These are phyloP conservation scores for Coemansia umbellata DNA, from an alignment of 192 early-diverging fungal species.

Conservation along the genomic window DNA sequence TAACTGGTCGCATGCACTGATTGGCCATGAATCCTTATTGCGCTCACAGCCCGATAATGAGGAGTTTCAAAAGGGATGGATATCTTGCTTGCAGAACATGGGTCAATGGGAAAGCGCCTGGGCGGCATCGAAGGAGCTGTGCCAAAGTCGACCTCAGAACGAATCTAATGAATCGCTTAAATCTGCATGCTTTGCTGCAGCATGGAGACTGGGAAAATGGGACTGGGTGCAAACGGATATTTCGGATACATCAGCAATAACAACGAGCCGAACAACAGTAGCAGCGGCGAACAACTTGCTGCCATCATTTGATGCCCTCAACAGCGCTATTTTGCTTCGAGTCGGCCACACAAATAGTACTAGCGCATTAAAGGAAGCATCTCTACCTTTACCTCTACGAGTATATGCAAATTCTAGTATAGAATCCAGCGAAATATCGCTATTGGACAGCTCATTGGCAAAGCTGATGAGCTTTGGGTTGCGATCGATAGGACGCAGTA, in stretches of 20 bases:
- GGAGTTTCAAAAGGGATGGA: conserved; percentile 37
- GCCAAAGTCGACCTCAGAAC: neutral
- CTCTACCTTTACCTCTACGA: neutral
- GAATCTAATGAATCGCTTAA: conserved; percentile 17
- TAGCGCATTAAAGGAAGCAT: neutral
- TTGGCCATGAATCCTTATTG: conserved; percentile 49
- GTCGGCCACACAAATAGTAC: conserved; percentile 1
- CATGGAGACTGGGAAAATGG: conserved; percentile 49
- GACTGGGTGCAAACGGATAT: conserved; percentile 26
- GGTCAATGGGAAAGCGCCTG: conserved; percentile 51
- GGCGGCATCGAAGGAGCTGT: conserved; percentile 39
- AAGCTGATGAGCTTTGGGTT: conserved; percentile 14
- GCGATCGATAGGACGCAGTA: conserved; percentile 16
- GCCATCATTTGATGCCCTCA: conserved; percentile 28
- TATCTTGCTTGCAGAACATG: conserved; percentile 47
- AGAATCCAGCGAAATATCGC: neutral
- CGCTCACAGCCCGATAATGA: conserved; percentile 26
- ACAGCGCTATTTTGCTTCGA: conserved; percentile 24
- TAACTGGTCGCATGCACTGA: conserved; percentile 48
- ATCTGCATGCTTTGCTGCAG: conserved; percentile 41
- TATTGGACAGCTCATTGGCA: neutral
- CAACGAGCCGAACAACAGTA: too few species aligned
- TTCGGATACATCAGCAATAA: neutral
- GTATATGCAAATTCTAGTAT: neutral
- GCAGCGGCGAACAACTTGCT: neutral